Evolutionary conservation across 192 early-diverging fungal species (phyloP).

Genomic region (Coemansia sp.): DNA sequence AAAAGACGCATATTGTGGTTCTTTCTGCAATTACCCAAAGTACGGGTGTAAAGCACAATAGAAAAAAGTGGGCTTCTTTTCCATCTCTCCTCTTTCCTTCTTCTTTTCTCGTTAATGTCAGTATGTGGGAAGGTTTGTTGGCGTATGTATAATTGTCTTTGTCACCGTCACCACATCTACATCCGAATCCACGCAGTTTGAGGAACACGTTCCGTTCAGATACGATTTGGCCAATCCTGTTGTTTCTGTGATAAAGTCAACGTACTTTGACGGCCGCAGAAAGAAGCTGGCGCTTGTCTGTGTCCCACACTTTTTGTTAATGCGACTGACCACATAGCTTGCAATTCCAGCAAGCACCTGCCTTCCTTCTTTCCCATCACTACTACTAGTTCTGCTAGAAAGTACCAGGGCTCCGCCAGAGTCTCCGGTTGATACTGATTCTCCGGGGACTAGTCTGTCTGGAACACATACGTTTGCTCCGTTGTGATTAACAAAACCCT

Average conservation of each 20-base stretch:
- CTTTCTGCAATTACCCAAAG: too few species aligned
- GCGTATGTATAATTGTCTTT: too few species aligned
- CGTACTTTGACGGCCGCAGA: constrained; percentile 23
- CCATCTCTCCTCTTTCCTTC: too few species aligned
- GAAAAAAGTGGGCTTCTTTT: too few species aligned
- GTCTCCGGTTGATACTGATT: constrained; percentile 27
- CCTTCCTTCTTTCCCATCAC: not conserved
- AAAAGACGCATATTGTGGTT: too few species aligned
- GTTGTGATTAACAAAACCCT: constrained; percentile 17
- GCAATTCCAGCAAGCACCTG: constrained; percentile 19
- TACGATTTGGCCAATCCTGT: constrained; percentile 17
- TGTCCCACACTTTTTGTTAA: constrained; percentile 15
- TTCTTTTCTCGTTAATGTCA: too few species aligned
- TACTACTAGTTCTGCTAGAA: too few species aligned
- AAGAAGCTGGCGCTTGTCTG: constrained; percentile 17
- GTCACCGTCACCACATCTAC: too few species aligned
- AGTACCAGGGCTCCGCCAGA: constrained; percentile 9
- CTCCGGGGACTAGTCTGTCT: constrained; percentile 14
- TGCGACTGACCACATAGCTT: constrained; percentile 8
- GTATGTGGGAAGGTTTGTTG: too few species aligned
- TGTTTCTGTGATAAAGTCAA: constrained; percentile 26
- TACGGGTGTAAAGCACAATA: too few species aligned
- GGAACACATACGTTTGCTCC: constrained; percentile 34
- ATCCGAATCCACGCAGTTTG: too few species aligned
- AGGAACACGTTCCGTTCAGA: not conserved